Conservation (phyloP, 441 rosid genomes). For the Euphorbia corollata region DNA sequence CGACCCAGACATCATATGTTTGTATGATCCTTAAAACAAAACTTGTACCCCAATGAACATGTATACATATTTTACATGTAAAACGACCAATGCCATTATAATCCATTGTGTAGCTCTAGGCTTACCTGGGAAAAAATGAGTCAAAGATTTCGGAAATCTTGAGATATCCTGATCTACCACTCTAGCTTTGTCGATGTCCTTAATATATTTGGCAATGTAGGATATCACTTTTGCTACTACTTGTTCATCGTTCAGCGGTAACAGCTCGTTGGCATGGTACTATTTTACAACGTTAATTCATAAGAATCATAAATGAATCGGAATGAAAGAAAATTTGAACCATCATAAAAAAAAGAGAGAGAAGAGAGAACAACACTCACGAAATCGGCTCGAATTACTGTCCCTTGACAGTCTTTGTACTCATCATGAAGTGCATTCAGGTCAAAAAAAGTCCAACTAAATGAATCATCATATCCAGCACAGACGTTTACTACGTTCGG, state of each 20-base stretch:
- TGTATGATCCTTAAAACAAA: constrained; percentile 42
- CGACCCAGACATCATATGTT: constrained; percentile 49
- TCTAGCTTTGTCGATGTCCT: constrained; percentile 30
- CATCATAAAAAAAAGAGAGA: not conserved
- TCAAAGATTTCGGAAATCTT: constrained; percentile 40
- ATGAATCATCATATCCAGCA: constrained; percentile 39
- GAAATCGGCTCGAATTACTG: constrained; percentile 42
- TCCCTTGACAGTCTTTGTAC: constrained; percentile 33
- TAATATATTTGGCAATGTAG: constrained; percentile 36
- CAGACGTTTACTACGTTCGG: constrained; percentile 44
- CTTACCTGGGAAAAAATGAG: constrained; percentile 60
- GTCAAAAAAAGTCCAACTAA: constrained; percentile 51
- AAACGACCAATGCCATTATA: no score
- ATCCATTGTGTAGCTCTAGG: no score
- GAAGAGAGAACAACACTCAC: constrained; percentile 26
- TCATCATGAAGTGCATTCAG: constrained; percentile 41
- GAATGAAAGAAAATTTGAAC: not conserved
- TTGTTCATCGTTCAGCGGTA: constrained; percentile 36
- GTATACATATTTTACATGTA: not conserved
- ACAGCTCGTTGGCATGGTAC: constrained; percentile 48
- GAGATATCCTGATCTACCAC: constrained; percentile 34
- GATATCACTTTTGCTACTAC: constrained; percentile 32
- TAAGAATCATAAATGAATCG: not conserved
- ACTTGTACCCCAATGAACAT: not conserved
- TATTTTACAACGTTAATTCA: constrained; percentile 14